Percentiles rank a stretch among this genome's conserved stretches.
Conservation (phyloP, 768 basidiomycete species). For the Clitopilus passeckerianus region DNA sequence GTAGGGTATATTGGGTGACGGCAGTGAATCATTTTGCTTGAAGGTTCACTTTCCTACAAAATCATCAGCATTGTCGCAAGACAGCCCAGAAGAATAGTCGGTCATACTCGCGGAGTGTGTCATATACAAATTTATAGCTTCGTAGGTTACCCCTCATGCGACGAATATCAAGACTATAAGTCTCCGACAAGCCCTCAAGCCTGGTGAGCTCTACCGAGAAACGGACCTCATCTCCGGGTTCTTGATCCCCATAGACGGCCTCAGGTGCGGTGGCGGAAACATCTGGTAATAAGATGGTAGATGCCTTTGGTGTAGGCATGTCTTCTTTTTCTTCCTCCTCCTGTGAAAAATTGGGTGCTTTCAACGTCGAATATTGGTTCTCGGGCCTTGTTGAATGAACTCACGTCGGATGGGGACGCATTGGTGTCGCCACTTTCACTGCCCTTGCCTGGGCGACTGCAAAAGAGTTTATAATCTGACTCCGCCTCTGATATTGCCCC, state of each 20-base stretch:
- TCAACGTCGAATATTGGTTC: no score
- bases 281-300: background rate
- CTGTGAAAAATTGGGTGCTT: background rate
- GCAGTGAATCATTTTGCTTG: background rate
- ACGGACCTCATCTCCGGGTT: conserved; percentile 86
- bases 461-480: conserved; percentile 77
- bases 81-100: background rate
- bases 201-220: conserved; percentile 91
- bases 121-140: conserved; percentile 83
- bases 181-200: conserved; percentile 75
- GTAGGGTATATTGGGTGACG: background rate
- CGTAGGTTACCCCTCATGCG: conserved; percentile 81
- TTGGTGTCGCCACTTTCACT: conserved; percentile 16
- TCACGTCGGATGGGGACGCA: background rate
- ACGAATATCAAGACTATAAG: conserved; percentile 85
- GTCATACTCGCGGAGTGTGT: conserved; percentile 60
- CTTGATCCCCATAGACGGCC: conserved; percentile 51
- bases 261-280: background rate
- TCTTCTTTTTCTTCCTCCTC: background rate
- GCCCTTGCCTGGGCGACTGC: conserved; percentile 62
- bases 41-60: background rate
- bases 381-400: background rate
- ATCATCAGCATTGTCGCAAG: background rate
- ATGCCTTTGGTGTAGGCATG: background rate
- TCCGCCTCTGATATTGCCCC: conserved; percentile 79